phyloP scores from a whole-genome alignment of 306 rosid genomes.

The Calophaca sinica region DNA sequence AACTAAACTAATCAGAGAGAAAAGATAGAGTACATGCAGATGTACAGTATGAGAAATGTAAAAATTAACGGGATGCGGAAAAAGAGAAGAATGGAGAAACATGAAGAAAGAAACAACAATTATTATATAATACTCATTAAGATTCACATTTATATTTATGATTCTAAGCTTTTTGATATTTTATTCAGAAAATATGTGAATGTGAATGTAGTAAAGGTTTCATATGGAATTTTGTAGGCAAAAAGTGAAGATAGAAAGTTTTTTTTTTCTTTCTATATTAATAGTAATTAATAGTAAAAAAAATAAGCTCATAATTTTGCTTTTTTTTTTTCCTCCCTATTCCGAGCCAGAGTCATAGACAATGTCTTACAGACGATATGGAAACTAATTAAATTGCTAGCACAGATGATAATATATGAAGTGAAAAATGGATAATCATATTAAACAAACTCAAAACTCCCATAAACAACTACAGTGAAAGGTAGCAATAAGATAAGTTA shows the following conservation, averaged over 20 bases:
- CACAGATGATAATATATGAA: constrained; percentile 14
- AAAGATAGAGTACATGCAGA: too few relatives aligned
- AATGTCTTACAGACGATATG: constrained; percentile 4
- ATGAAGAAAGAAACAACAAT: background rate
- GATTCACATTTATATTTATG: constrained; percentile 1
- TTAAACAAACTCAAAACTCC: background rate
- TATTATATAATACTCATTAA: background rate
- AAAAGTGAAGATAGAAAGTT: constrained; percentile 4
- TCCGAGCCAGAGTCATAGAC: constrained; percentile 19
- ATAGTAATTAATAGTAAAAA: background rate
- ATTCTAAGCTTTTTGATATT: background rate
- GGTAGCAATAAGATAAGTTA: constrained; percentile 9
- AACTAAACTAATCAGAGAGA: too few relatives aligned
- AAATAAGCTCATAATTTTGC: background rate
- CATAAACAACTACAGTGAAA: background rate
- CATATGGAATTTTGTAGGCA: background rate
- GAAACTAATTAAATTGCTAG: constrained; percentile 27
- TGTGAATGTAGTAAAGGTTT: constrained; percentile 5
- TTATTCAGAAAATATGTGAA: constrained; percentile 16
- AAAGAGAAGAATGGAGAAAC: background rate
- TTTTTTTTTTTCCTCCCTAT: background rate
- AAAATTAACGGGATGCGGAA: background rate
- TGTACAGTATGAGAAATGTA: too few relatives aligned
- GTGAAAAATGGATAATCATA: background rate
- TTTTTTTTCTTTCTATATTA: constrained; percentile 4